A percentile compares a stretch with the other conserved stretches of the same genome.
Evolutionary conservation across 176 grass and related monocot genomes (phyloP).

Genomic region (Pharus latifolius): DNA sequence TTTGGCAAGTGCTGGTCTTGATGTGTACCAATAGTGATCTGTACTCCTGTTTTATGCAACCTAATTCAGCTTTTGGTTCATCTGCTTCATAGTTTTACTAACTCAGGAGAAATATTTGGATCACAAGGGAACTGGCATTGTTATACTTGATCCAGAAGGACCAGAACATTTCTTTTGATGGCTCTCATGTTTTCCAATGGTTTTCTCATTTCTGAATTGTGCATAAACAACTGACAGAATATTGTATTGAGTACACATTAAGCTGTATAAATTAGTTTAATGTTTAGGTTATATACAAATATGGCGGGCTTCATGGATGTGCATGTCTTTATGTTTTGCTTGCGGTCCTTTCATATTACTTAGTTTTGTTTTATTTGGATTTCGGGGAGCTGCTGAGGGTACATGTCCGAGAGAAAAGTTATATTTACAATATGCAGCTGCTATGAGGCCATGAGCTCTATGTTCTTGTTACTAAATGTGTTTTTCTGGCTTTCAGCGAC

Average conservation of each 20-base stretch:
- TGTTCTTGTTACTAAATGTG: not conserved
- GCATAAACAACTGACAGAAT: not conserved
- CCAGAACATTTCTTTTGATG: not conserved
- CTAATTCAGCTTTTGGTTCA: not conserved
- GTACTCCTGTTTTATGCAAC: not conserved
- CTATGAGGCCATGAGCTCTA: not conserved
- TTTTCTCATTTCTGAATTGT: not conserved
- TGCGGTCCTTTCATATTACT: not conserved
- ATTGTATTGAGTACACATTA: not conserved
- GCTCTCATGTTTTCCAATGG: not conserved
- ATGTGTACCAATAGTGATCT: not conserved
- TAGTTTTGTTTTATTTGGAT: not conserved
- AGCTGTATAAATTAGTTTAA: not conserved
- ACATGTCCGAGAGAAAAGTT: not conserved
- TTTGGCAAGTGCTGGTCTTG: not conserved
- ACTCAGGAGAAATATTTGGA: not conserved
- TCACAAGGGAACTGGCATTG: not conserved
- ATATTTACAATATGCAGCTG: not conserved
- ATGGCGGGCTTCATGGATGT: not conserved
- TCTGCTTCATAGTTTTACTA: not conserved
- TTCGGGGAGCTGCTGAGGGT: not conserved
- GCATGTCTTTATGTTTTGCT: not conserved
- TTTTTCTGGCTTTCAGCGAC: conserved; percentile 38
- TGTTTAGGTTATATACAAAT: not conserved
- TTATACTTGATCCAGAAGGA: not conserved